phyloP scores from a whole-genome alignment of 2,329 filamentous ascomycete genomes.

The Trichoderma sp. region DNA sequence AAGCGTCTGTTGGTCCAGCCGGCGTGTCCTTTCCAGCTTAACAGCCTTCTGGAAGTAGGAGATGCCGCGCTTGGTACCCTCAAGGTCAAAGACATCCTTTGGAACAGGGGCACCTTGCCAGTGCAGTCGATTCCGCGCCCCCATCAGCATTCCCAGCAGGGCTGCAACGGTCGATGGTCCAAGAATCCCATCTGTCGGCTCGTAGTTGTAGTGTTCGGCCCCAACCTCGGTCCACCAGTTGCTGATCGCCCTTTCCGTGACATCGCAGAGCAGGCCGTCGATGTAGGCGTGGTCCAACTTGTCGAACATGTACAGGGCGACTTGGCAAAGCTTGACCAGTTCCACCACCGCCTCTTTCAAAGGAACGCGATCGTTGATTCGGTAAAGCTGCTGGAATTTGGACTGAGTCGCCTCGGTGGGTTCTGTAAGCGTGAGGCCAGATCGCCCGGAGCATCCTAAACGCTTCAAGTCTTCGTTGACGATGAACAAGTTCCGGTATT shows the following conservation, averaged over 20 bases:
- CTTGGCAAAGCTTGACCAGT: slow-evolving; percentile 87
- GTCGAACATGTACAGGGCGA: slow-evolving; percentile 83
- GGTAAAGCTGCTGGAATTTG: slow-evolving; percentile 91
- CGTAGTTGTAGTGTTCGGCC: slow-evolving; percentile 86
- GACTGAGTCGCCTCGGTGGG: slow-evolving; percentile 81
- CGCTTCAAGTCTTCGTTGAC: slow-evolving; percentile 95
- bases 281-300: slow-evolving; percentile 86
- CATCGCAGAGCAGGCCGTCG: slow-evolving; percentile 88
- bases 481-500: slow-evolving; percentile 81
- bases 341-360: slow-evolving; percentile 80
- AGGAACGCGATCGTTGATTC: slow-evolving; percentile 78
- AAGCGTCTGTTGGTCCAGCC: slow-evolving; percentile 81
- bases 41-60: slow-evolving; percentile 87
- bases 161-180: slow-evolving; percentile 91
- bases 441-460: slow-evolving; percentile 85
- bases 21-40: slow-evolving; percentile 74
- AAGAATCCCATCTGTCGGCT: slow-evolving; percentile 88
- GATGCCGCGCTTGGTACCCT: slow-evolving; percentile 79
- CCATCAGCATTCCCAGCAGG: slow-evolving; percentile 83
- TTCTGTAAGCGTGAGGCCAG: slow-evolving; percentile 76
- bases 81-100: slow-evolving; percentile 90
- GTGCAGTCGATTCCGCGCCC: slow-evolving; percentile 84
- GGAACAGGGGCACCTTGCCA: slow-evolving; percentile 80
- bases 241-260: slow-evolving; percentile 84
- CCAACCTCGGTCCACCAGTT: slow-evolving; percentile 98